Percentiles rank a stretch among this genome's conserved stretches.
These are phyloP conservation scores for Cercospora nicotianae DNA, from an alignment of 2,329 filamentous ascomycete genomes.

Conservation along the genomic window DNA sequence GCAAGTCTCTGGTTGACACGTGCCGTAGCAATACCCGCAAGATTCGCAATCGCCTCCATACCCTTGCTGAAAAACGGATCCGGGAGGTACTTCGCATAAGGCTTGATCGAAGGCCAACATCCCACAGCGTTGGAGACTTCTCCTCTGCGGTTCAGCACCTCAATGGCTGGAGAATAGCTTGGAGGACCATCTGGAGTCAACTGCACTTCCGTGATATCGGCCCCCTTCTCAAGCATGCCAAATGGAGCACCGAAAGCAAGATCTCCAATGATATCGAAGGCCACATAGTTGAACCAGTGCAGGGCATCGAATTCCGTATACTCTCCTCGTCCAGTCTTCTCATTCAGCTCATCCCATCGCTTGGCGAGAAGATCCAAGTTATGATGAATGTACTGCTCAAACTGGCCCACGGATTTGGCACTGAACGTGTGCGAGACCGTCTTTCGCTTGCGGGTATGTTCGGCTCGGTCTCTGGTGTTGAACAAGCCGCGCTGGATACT, in stretches of 20 bases:
- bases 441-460: constrained; percentile 88
- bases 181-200: constrained; percentile 33
- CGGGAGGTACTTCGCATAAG: constrained; percentile 73
- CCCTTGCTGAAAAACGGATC: constrained; percentile 41
- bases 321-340: constrained; percentile 56
- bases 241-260: constrained; percentile 64
- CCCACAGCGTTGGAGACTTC: constrained; percentile 80
- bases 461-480: constrained; percentile 78
- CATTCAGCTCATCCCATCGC: constrained; percentile 68
- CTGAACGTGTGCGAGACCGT: constrained; percentile 85
- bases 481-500: constrained; percentile 83
- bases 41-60: constrained; percentile 59
- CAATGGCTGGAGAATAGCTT: constrained; percentile 60
- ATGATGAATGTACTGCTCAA: constrained; percentile 78
- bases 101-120: constrained; percentile 70
- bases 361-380: constrained; percentile 73
- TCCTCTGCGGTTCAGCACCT: constrained; percentile 83
- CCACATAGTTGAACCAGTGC: constrained; percentile 75
- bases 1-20: constrained; percentile 73
- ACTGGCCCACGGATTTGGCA: constrained; percentile 71
- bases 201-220: constrained; percentile 38
- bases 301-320: constrained; percentile 60
- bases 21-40: constrained; percentile 85
- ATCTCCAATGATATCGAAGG: constrained; percentile 74
- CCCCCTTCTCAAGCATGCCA: constrained; percentile 77